Conservation (phyloP, 1,139 yeast species). For the Debaryomyces subglobosus region DNA sequence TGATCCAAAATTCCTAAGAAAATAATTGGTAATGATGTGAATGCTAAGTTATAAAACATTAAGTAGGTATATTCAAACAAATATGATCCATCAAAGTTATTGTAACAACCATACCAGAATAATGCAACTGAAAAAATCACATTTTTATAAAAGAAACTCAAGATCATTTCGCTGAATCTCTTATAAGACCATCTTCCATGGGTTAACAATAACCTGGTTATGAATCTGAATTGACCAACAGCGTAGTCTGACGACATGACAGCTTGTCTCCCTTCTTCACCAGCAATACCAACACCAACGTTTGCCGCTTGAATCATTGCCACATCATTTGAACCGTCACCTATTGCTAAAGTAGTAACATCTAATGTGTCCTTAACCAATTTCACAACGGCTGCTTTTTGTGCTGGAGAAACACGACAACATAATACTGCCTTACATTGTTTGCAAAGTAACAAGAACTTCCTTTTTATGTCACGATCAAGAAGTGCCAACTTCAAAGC, state of each 20-base stretch:
- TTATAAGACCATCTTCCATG: conserved; percentile 98
- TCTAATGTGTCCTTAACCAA: conserved; percentile 82
- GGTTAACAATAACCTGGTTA: conserved; percentile 75
- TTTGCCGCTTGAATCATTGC: conserved; percentile 99
- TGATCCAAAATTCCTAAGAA: conserved; percentile 91
- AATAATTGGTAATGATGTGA: conserved; percentile 91
- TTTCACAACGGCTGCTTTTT: conserved; percentile 93
- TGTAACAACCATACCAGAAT: conserved; percentile 90
- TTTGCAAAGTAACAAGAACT: conserved; percentile 84
- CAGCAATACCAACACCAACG: conserved; percentile 97
- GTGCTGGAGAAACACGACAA: conserved; percentile 97
- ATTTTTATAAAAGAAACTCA: conserved; percentile 90
- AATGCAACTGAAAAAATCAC: conserved; percentile 84
- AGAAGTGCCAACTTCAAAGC: conserved; percentile 75
- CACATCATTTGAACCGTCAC: conserved; percentile 99
- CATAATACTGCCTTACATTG: conserved; percentile 94
- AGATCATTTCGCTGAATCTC: conserved; percentile 91
- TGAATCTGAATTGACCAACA: conserved; percentile 87
- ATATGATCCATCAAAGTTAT: conserved; percentile 88
- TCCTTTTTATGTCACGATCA: conserved; percentile 56
- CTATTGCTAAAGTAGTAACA: conserved; percentile 85
- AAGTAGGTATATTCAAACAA: conserved; percentile 89
- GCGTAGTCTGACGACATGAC: conserved; percentile 98
- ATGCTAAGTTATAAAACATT: conserved; percentile 92
- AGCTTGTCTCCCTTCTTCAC: conserved; percentile 98